phyloP scores from a whole-genome alignment of 2,329 filamentous ascomycete genomes.

The Curvularia sp. region DNA sequence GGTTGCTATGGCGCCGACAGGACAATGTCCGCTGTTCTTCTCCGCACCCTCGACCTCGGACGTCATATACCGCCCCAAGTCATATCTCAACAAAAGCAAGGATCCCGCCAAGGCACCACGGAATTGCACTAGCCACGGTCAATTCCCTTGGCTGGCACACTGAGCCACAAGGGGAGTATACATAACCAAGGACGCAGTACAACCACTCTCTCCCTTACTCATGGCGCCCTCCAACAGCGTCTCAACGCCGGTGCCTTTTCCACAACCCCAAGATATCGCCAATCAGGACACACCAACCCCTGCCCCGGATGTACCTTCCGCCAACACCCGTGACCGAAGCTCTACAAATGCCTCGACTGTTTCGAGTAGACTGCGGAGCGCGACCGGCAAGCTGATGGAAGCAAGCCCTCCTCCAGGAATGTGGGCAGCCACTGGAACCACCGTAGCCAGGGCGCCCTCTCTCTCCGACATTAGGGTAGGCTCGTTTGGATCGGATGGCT shows the following conservation, averaged over 20 bases:
- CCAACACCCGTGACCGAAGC: conserved; percentile 31
- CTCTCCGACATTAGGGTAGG: conserved; percentile 53
- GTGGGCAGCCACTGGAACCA: conserved; percentile 55
- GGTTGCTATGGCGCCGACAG: conserved; percentile 9
- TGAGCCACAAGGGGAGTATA: conserved; percentile 13
- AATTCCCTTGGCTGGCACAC: conserved; percentile 22
- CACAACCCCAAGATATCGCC: conserved; percentile 29
- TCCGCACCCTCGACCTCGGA: conserved; percentile 8
- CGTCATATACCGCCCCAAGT: conserved; percentile 10
- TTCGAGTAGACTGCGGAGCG: conserved; percentile 44
- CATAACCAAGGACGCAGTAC: conserved; percentile 8
- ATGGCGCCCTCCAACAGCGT: conserved; percentile 33
- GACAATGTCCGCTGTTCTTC: conserved; percentile 3
- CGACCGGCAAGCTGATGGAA: conserved; percentile 49
- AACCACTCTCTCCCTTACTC: conserved; percentile 1
- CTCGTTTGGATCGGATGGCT: conserved; percentile 45
- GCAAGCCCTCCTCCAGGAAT: conserved; percentile 51
- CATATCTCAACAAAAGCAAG: conserved; percentile 18
- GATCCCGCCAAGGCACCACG: conserved; percentile 24
- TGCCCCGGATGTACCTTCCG: conserved; percentile 20
- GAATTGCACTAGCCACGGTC: conserved; percentile 19
- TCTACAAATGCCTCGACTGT: conserved; percentile 44
- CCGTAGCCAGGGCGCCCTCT: conserved; percentile 52
- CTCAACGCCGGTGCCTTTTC: conserved; percentile 39
- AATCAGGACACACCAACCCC: conserved; percentile 19